phyloP scores from a whole-genome alignment of 2,329 filamentous ascomycete genomes.

The Fusarium temperatum region DNA sequence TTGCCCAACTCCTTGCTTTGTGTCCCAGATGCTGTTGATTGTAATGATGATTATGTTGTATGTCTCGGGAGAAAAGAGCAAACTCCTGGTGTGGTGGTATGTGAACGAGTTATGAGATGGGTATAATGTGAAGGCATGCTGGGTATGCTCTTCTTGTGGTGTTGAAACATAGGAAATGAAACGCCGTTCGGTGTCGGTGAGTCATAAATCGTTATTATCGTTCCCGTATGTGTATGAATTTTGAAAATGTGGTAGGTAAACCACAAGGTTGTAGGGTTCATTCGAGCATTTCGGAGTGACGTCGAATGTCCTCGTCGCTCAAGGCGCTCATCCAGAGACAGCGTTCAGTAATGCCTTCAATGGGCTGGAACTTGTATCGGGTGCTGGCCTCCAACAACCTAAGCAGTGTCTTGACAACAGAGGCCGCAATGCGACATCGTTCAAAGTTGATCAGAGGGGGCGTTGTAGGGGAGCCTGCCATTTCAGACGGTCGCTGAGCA shows the following conservation, averaged over 20 bases:
- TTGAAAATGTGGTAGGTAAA: neutral
- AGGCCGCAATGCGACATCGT: constrained; percentile 77
- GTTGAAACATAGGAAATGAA: constrained; percentile 31
- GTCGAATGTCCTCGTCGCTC: constrained; percentile 76
- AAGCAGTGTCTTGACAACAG: constrained; percentile 81
- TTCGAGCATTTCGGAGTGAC: constrained; percentile 61
- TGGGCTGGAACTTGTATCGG: constrained; percentile 76
- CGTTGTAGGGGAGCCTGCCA: constrained; percentile 71
- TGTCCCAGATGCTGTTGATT: constrained; percentile 34
- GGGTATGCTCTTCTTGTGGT: constrained; percentile 32
- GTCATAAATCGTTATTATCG: constrained; percentile 33
- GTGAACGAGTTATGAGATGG: constrained; percentile 13
- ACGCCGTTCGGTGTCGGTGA: constrained; percentile 29
- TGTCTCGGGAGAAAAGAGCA: constrained; percentile 4
- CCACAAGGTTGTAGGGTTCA: constrained; percentile 10
- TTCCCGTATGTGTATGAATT: constrained; percentile 12
- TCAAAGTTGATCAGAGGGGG: constrained; percentile 85
- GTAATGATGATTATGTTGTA: constrained; percentile 24
- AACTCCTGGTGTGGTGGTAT: neutral
- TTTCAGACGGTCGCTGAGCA: constrained; percentile 78
- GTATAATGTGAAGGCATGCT: constrained; percentile 32
- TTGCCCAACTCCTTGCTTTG: constrained; percentile 42
- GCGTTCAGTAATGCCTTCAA: constrained; percentile 79
- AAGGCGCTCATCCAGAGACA: constrained; percentile 88
- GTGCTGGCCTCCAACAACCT: constrained; percentile 82